These are phyloP conservation scores for Globisporangium okanoganense DNA, from an alignment of 352 stramenopile genomes.

Conservation along the genomic window DNA sequence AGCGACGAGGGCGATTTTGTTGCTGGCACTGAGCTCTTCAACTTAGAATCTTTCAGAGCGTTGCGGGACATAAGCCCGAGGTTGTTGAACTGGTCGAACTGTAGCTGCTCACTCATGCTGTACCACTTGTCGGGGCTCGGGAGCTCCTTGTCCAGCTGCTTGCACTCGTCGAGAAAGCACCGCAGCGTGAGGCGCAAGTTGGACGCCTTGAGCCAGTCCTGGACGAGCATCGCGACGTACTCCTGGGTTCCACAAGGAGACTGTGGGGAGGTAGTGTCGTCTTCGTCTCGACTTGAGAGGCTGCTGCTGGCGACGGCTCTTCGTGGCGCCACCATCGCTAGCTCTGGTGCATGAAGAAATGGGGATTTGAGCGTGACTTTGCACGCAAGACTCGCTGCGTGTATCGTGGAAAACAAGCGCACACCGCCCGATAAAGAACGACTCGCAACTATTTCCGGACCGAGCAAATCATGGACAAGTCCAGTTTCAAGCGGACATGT, in stretches of 20 bases:
- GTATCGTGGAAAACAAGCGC: neutral
- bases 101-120: slow-evolving; percentile 18
- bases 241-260: neutral
- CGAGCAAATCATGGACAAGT: no score
- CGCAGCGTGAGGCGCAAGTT: slow-evolving; percentile 29
- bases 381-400: neutral
- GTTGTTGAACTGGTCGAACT: slow-evolving; percentile 5
- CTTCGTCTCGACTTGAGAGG: slow-evolving; percentile 5
- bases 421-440: neutral
- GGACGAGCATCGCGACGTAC: slow-evolving; percentile 32
- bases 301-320: neutral
- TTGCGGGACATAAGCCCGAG: neutral
- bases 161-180: slow-evolving; percentile 39
- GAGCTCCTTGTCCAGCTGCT: slow-evolving; percentile 12
- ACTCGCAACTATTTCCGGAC: neutral
- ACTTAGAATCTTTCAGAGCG: neutral
- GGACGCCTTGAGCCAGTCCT: slow-evolving; percentile 41
- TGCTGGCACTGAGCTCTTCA: neutral
- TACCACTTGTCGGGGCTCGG: slow-evolving; percentile 26
- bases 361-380: neutral
- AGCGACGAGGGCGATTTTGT: neutral
- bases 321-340: neutral
- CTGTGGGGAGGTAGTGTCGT: neutral
- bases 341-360: neutral
- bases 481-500: no score